Evolutionary conservation across 257 asterid species (phyloP), one percentile per base, ranked within the genome.

Genomic region (Forsythia viridissima): DNA sequence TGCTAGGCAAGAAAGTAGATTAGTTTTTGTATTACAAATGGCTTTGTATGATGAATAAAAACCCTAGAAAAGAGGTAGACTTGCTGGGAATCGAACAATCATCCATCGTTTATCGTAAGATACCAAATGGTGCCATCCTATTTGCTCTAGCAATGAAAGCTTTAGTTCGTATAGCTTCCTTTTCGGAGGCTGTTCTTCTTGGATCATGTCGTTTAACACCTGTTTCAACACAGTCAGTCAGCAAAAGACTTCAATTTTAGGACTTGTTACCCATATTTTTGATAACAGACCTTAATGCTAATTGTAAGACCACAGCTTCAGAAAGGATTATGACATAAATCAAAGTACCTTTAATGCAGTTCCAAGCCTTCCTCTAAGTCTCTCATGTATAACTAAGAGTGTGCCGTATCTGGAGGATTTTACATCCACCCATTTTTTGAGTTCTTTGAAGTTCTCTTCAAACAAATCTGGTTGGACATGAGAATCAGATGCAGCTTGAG

Each of bases 361-460:
- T 86, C 99, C 99, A 39, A 92, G 90, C 72, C 92, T 90, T 51
- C 93, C 93, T 77, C 85, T 81, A 51, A 94, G 93, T 66, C 91
- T 92, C 87, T 93, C 99, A 6, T 86, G 90, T 37, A 84, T 83
- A 61, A 95, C 93, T 24, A 63, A 86, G 73, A 95, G 96, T 70
- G 89, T 87, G 40, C 97, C 97, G 77, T 89, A 92, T 75, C 81
- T 87, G 36, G 96, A 79, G 38, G 97, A 90, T 81, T 91, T 95
- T 48, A 92, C 85, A 77, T 93, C 97, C 46, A 85, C 97, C 99
- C 98, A 93, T 82, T 92, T 92, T 83, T 82, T 87, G 79, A 95
- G 93, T 87, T 95, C 94, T 83, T 91, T 93, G 82, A 95, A 93
- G 85, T 92, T 93, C 83, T 93, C 91, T 80, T 92, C 97, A 81